Base-by-base conservation (phyloP, 2,329 filamentous ascomycete genomes). In the Clarireedia monteithiana region DNA sequence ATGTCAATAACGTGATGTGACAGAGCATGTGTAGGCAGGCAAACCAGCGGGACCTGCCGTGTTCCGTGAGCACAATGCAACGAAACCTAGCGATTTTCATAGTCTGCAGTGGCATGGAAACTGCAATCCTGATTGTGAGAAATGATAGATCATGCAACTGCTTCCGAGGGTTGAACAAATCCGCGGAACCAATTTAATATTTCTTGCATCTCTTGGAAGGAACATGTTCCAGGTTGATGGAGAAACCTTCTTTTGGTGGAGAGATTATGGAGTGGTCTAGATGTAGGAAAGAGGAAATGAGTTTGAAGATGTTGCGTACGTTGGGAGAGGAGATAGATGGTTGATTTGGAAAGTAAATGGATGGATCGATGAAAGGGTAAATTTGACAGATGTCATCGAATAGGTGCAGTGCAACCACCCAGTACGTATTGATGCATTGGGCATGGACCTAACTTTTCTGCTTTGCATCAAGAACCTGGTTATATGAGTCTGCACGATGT, bases 121-220 rank as follows among this genome's bases (percentile, higher is more conserved):
- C 1, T 7, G 7, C 24, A 36, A 4, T 47, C 42, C 20, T 27
- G 44, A 26, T 9, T 14, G 27, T 39, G 20, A 39, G 34, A 53
- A 6, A 17, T 53, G 42, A 53, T 53, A 30, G 51, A 53, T 53
- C 48, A 53, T 48, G 51, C 23, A 39, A 23, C 38, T 10, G 14
- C 10, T 44, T 53, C n/a, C 20, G 30, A 47, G 9, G 23, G 23
- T 26, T 23, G 20, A n/a, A 30, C 9, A 20, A 10, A 7, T 30
- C 17, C 14, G 4, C 46, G 27, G 44, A 24, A 48, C 47, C 42
- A 15, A 24, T n/a, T 48, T 39, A 15, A 53, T 53, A 53, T 53
- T 44, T 30, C 44, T 48, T 53, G 51, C 51, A 53, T 23, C 14
- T 48, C 51, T 48, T 53, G 51, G 44, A 40, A 30, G 9, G 14